phyloP scores from a whole-genome alignment of 23 red algal genomes.

The Gracilaria gracilis region DNA sequence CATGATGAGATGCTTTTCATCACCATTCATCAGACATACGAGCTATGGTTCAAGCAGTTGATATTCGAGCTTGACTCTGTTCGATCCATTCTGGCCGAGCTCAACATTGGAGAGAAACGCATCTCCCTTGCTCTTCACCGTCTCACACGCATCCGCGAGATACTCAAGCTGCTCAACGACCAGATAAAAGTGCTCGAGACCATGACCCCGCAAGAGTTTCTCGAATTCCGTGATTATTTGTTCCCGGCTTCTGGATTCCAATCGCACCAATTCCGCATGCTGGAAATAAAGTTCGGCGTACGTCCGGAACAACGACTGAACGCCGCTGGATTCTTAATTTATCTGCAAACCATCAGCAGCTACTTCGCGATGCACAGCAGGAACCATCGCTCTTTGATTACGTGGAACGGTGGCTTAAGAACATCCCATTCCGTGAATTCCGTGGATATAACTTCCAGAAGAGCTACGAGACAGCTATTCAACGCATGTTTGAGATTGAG shows the following conservation, averaged over 20 bases:
- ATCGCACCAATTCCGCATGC: slow-evolving; percentile 88
- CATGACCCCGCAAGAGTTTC: slow-evolving; percentile 98
- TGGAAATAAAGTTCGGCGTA: slow-evolving; percentile 96
- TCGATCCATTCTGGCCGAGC: slow-evolving; percentile 75
- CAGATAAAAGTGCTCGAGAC: slow-evolving; percentile 97
- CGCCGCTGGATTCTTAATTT: slow-evolving; percentile 82
- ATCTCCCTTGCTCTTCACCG: slow-evolving; percentile 94
- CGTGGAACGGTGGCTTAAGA: slow-evolving; percentile 92
- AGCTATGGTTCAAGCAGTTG: slow-evolving; percentile 99
- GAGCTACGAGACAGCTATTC: slow-evolving; percentile 80
- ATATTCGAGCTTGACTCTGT: slow-evolving; percentile 96
- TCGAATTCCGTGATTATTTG: slow-evolving; percentile 97
- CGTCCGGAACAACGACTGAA: slow-evolving; percentile 79
- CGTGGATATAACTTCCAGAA: slow-evolving; percentile 92
- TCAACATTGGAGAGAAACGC: slow-evolving; percentile 86
- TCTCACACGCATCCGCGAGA: slow-evolving; percentile 88
- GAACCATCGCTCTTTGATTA: slow-evolving; percentile 94
- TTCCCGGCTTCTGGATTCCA: slow-evolving; percentile 99
- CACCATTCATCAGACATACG: slow-evolving; percentile 98
- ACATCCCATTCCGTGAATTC: slow-evolving; percentile 95
- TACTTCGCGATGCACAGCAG: slow-evolving; percentile 77
- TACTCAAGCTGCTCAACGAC: slow-evolving; percentile 92
- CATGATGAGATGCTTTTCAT: slow-evolving; percentile 99
- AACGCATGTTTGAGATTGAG: slow-evolving; percentile 92
- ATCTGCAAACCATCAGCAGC: slow-evolving; percentile 67